Evolutionary conservation across 768 basidiomycete species (phyloP), one percentile per base, ranked within the genome.

Genomic region (Agaricus sinodeliciosus): DNA sequence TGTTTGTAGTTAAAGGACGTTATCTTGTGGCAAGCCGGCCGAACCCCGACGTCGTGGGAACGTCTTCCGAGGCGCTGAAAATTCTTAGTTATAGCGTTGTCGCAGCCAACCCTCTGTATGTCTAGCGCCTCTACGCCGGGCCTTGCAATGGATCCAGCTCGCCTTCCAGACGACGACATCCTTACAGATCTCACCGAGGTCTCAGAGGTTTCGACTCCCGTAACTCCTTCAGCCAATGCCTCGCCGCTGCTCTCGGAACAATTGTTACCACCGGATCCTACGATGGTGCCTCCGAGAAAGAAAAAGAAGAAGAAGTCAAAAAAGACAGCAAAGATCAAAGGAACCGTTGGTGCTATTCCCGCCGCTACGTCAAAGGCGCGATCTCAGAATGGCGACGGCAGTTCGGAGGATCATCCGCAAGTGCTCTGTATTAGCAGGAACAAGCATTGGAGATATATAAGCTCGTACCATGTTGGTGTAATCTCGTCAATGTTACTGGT

Each of bases 381-480:
- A 54, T 51, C 65, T 31, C 60, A 64, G 48, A 64, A 62, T 25
- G 62, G 60, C 18, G 60, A 59, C 42, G 63, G 58, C 25, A 70
- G 73, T 28, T 67, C 68, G 26, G 77, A 78, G 26, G 70, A 71
- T 34, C 78, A 79, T 42, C 81, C 81, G 13, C 76, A 84, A 0
- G 81, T 87, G 34, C 77, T 94, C 3, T 89, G 87, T 65, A 94
- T 94, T 60, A 90, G 87, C 69, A 80, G 92, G 59, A 93, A 94
- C 72, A 94, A 94, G 67, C 92, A 94, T 62, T 93, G 91, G 92
- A 81, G 84, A 26, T 93, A 92, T 62, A 93, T 94, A 69, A 90
- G 87, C 68, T 90, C 90, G 19, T 92, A 89, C 65, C 89, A 91
- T 66, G 90, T 90, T 70, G 55, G 85, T 82, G 43, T 55, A 39